These are phyloP conservation scores for Cladosporium velox DNA, from an alignment of 2,329 filamentous ascomycete genomes.

Conservation along the genomic window DNA sequence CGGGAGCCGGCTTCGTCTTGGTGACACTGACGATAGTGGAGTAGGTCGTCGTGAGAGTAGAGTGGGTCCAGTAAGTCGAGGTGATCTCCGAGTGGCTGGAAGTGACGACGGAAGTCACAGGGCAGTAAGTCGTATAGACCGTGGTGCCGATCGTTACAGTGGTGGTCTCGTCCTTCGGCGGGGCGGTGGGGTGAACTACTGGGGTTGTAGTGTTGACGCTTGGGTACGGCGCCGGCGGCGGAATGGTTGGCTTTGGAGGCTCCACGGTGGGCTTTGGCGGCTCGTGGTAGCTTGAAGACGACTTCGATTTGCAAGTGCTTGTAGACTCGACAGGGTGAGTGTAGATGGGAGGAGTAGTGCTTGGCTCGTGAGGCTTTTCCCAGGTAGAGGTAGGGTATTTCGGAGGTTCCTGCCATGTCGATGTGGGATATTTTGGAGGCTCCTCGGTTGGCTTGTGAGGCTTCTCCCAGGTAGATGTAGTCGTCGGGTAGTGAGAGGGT, in stretches of 20 bases:
- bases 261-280: neutral
- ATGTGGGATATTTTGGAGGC: neutral
- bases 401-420: neutral
- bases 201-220: slow-evolving; percentile 1
- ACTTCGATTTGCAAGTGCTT: slow-evolving; percentile 4
- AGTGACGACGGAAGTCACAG: slow-evolving; percentile 8
- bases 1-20: slow-evolving; percentile 7
- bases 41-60: slow-evolving; percentile 23
- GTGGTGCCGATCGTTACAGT: slow-evolving; percentile 21
- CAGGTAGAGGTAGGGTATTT: neutral
- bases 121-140: slow-evolving; percentile 25
- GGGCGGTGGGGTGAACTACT: neutral
- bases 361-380: neutral
- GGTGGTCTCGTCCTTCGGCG: neutral
- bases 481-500: neutral
- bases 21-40: slow-evolving; percentile 20
- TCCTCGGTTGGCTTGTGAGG: neutral
- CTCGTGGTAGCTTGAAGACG: slow-evolving; percentile 1
- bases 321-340: slow-evolving; percentile 5
- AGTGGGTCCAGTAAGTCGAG: slow-evolving; percentile 21
- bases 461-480: neutral
- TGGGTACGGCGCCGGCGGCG: slow-evolving; percentile 1
- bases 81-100: slow-evolving; percentile 3
- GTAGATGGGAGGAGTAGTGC: slow-evolving; percentile 4
- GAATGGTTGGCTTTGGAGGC: neutral